phyloP scores from a whole-genome alignment of 2,329 filamentous ascomycete genomes.

The Penicillium sp. region DNA sequence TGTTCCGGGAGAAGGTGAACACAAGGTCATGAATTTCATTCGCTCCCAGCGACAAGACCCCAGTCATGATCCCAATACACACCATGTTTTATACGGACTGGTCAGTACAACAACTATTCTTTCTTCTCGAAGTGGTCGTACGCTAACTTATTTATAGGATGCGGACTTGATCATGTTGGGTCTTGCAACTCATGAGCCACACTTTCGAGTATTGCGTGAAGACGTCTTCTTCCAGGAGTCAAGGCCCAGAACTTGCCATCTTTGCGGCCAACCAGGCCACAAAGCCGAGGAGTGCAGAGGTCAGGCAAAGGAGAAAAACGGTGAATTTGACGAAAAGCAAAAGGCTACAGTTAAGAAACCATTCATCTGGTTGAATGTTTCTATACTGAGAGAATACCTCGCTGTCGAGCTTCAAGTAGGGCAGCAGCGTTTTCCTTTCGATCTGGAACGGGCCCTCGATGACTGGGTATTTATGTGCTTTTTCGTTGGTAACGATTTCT shows the following conservation, averaged over 20 bases:
- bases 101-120: constrained; percentile 23
- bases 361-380: constrained; percentile 97
- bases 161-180: constrained; percentile 99
- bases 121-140: not conserved
- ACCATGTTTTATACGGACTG: constrained; percentile 95
- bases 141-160: constrained; percentile 50
- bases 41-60: constrained; percentile 87
- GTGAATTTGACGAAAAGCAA: constrained; percentile 78
- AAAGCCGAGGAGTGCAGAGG: constrained; percentile 82
- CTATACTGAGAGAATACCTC: constrained; percentile 86
- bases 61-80: constrained; percentile 92
- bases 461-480: constrained; percentile 99
- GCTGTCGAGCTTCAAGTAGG: constrained; percentile 83
- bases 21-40: constrained; percentile 99
- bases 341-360: constrained; percentile 71
- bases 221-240: constrained; percentile 93
- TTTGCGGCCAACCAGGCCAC: constrained; percentile 91
- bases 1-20: constrained; percentile 94
- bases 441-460: constrained; percentile 89
- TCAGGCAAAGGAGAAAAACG: constrained; percentile 70
- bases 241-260: constrained; percentile 73
- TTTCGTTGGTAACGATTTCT: constrained; percentile 97
- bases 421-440: constrained; percentile 79
- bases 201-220: constrained; percentile 93
- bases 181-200: constrained; percentile 91